These are phyloP conservation scores for Chrysanthemum seticuspe DNA, from an alignment of 129 eudicot species.

Conservation along the genomic window DNA sequence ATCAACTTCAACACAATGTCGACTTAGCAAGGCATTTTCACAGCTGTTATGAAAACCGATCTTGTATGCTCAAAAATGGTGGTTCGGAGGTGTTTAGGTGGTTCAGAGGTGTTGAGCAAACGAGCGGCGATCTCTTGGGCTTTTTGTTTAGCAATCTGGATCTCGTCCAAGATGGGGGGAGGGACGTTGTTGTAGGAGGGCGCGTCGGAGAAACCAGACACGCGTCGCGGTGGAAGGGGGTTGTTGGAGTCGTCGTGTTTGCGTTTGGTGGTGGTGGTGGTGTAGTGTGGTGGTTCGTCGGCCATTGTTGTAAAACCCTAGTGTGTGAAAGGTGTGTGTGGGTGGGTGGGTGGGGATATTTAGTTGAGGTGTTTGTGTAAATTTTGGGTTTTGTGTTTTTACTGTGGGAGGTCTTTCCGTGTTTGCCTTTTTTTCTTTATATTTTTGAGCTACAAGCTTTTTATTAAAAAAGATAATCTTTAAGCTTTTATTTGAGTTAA, in stretches of 20 bases:
- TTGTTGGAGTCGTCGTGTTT: constrained; percentile 63
- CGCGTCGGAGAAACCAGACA: constrained; percentile 66
- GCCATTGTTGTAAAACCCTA: constrained; percentile 58
- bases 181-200: constrained; percentile 49
- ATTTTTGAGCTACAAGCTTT: too few relatives aligned
- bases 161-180: constrained; percentile 42
- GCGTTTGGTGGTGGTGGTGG: constrained; percentile 54
- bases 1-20: too few relatives aligned
- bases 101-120: constrained; percentile 46
- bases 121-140: constrained; percentile 63
- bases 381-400: too few relatives aligned
- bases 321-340: not conserved
- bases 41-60: too few relatives aligned
- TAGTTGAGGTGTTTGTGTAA: too few relatives aligned
- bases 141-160: constrained; percentile 56
- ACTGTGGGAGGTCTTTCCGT: too few relatives aligned
- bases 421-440: too few relatives aligned
- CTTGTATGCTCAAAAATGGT: constrained; percentile 17
- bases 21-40: too few relatives aligned
- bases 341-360: not conserved
- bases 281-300: constrained; percentile 58
- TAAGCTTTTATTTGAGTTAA: too few relatives aligned
- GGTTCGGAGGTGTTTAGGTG: constrained; percentile 62
- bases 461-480: too few relatives aligned
- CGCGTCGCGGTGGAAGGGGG: constrained; percentile 49